Evolutionary conservation across 257 asterid genomes (phyloP).

Genomic region (Rehmannia glutinosa): DNA sequence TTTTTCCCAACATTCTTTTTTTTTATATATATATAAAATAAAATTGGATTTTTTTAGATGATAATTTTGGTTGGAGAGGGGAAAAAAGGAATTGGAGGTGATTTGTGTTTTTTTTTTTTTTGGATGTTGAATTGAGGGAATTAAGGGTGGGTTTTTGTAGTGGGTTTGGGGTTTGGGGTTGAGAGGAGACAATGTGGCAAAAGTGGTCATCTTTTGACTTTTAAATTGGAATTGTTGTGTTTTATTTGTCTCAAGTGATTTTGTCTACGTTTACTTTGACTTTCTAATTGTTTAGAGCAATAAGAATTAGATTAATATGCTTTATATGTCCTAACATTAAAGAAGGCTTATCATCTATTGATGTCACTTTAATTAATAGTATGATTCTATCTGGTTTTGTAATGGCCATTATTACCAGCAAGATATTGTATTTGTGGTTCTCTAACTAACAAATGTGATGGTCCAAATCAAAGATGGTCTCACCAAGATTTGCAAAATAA

Average conservation of each 20-base stretch:
- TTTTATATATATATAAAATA: too few species aligned
- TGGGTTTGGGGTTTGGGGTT: slow-evolving; percentile 10
- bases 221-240: slow-evolving; percentile 17
- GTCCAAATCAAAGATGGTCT: too few species aligned
- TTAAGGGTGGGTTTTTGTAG: slow-evolving; percentile 27
- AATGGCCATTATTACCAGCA: too few species aligned
- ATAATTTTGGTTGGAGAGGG: neutral
- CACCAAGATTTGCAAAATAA: too few species aligned
- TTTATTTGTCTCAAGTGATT: slow-evolving; percentile 6
- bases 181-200: slow-evolving; percentile 3
- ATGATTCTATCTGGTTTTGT: too few species aligned
- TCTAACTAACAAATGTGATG: too few species aligned
- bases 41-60: neutral
- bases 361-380: too few species aligned
- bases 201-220: slow-evolving; percentile 22
- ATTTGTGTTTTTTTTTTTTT: neutral
- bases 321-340: too few species aligned
- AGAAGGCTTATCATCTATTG: too few species aligned
- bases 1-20: slow-evolving; percentile 44
- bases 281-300: slow-evolving; percentile 1
- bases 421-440: too few species aligned
- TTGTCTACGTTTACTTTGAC: slow-evolving; percentile 15
- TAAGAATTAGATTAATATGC: neutral
- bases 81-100: neutral
- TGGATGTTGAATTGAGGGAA: slow-evolving; percentile 16